Evolutionary conservation across 2,329 filamentous ascomycete genomes (phyloP), one percentile per base, ranked within the genome.

Genomic region (Penicillium janthinellum): DNA sequence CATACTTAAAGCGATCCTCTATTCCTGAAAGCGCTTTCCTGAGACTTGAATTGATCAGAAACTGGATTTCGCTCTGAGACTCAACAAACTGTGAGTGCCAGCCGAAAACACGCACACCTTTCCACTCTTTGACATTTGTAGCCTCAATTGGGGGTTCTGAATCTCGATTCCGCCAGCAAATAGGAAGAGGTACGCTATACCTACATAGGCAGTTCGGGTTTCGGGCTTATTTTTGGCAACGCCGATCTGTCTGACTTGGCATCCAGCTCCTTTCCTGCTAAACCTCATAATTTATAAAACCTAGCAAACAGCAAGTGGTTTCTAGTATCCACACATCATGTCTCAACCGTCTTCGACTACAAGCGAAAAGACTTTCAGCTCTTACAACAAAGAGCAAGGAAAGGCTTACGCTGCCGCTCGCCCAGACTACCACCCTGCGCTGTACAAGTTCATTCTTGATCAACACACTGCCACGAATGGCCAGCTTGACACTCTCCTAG

Each of bases 391-490:
- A 37, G 47, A 60, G 5, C 64, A 69, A 60, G 67, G 67, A 38
- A 52, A 61, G 3, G 79, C 72, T 42, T 58, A 73, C 5, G 67
- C 76, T 3, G 78, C 84, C 63, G 81, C 79, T 25, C 63, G 74
- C 3, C 62, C 67, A 2, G 86, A 86, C 55, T 86, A 86, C 66
- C 73, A 79, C 49, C 67, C 75, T 0, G 68, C 63, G 3, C 67
- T 86, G 15, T 85, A 83, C 70, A 60, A 81, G 8, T 64, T 67
- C 38, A 74, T 87, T 57, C 54, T 83, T 2, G 64, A 78, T 20
- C 74, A 81, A 53, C 84, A 87, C 63, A 70, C 64, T 1, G 72
- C 78, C 0, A 79, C 77, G 0, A 80, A 80, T 17, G 83, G 83
- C n/a, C 61, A 76, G 34, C 64, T 81, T 14, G 68, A 73, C 20